These are phyloP conservation scores for Chenopodium formosanum DNA, from an alignment of 148 eudicot species.

Conservation along the genomic window DNA sequence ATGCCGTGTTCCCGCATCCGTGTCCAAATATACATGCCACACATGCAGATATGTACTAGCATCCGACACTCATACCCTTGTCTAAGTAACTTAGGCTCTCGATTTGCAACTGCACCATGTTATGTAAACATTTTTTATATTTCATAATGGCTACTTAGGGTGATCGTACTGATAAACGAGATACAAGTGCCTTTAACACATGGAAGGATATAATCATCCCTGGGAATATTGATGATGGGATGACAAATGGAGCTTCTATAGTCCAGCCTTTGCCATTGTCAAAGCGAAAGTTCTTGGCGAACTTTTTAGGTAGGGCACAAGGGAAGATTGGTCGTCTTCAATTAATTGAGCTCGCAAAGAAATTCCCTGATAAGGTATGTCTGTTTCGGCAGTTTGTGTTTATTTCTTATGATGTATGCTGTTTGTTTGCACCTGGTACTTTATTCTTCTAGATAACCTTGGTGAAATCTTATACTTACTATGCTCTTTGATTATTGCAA, in stretches of 20 bases:
- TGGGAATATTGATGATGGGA: slow-evolving; percentile 91
- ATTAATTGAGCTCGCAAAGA: slow-evolving; percentile 74
- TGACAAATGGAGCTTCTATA: slow-evolving; percentile 55
- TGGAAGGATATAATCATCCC: slow-evolving; percentile 97
- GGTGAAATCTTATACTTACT: not conserved
- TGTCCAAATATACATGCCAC: too few relatives aligned
- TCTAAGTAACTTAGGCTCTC: too few relatives aligned
- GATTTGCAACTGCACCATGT: not conserved
- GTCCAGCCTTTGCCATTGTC: slow-evolving; percentile 79
- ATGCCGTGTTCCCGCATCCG: too few relatives aligned
- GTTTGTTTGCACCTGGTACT: not conserved
- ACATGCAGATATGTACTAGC: too few relatives aligned
- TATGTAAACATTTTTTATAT: not conserved
- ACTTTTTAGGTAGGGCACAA: slow-evolving; percentile 85
- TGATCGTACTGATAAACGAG: slow-evolving; percentile 93
- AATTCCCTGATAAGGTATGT: slow-evolving; percentile 73
- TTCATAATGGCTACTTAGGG: slow-evolving; percentile 51
- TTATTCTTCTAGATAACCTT: not conserved
- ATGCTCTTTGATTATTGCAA: too few relatives aligned
- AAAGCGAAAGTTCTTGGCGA: slow-evolving; percentile 76
- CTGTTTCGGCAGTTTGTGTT: slow-evolving; percentile 1
- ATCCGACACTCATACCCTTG: too few relatives aligned
- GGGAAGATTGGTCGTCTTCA: slow-evolving; percentile 82
- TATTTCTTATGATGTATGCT: not conserved
- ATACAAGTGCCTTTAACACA: slow-evolving; percentile 83